phyloP scores from a whole-genome alignment of 441 rosid genomes.

The Populus hybrid region DNA sequence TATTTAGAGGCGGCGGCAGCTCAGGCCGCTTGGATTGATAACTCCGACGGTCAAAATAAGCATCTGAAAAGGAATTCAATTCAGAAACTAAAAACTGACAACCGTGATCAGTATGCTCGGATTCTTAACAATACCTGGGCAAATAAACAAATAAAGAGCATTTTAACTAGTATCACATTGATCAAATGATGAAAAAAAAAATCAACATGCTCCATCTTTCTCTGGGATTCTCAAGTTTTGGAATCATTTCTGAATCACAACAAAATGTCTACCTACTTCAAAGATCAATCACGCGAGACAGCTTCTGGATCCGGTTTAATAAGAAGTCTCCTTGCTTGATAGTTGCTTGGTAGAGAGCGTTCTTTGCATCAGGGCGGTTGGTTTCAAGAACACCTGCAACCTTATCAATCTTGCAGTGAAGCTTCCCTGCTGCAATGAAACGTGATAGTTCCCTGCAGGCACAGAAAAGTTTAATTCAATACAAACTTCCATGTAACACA shows the following conservation, averaged over 20 bases:
- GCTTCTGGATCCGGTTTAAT: slow-evolving; percentile 93
- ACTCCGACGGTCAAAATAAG: neutral
- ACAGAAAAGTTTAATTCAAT: neutral
- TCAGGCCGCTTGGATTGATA: neutral
- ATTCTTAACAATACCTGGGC: slow-evolving; percentile 1
- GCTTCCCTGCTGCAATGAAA: slow-evolving; percentile 94
- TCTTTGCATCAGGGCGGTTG: slow-evolving; percentile 93
- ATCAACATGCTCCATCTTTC: slow-evolving; percentile 6
- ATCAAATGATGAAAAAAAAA: neutral
- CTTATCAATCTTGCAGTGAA: slow-evolving; percentile 98
- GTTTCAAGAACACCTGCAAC: slow-evolving; percentile 99
- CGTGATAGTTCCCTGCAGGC: slow-evolving; percentile 82
- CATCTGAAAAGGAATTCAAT: neutral
- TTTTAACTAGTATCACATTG: slow-evolving; percentile 7
- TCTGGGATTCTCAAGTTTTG: slow-evolving; percentile 8
- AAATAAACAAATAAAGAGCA: neutral
- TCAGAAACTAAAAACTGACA: neutral
- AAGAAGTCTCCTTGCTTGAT: slow-evolving; percentile 98
- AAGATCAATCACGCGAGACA: slow-evolving; percentile 91
- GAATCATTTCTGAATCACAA: slow-evolving; percentile 7
- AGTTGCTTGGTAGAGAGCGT: slow-evolving; percentile 94
- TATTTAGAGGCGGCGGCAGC: neutral
- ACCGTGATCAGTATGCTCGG: neutral
- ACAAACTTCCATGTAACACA: neutral
- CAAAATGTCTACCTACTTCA: slow-evolving; percentile 30